Base-by-base conservation (phyloP, 176 grass and related monocot genomes). In the Triticum monococcum region DNA sequence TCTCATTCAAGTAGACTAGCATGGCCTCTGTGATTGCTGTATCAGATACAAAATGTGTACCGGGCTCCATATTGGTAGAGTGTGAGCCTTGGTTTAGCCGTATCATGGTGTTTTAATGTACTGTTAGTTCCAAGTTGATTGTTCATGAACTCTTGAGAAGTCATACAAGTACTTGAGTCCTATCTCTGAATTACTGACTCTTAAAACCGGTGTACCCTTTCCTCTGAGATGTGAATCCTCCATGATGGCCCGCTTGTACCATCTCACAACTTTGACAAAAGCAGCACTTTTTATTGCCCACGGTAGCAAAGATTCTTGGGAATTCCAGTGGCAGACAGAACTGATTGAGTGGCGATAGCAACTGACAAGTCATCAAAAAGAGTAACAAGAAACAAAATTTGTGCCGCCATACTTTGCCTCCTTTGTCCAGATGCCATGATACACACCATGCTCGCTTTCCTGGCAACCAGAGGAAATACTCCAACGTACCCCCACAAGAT, bases 1-100 rank as follows among this genome's bases (percentile, higher is more conserved):
- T 99, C 12, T 82, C 79, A 9, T 92, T 82, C 86, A 94, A 92
- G 59, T 94, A 94, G 76, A 85, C 56, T 52, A 79, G 68, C 18
- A 33, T 22, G 10, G 18, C 37, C 9, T 24, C 30, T 77, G 62
- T 26, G 50, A 37, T 69, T 62, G n/a, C 56, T 61, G 50, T 56
- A 75, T 52, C 59, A 81, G 54, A 40, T 67, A 46, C 24, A 85
- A 38, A 38, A 12, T 24, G 31, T 91, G 81, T 88, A 43, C 12
- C 38, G 16, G 6, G 10, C 17, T 70, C 17, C 48, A 81, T 77
- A 63, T 18, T 81, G 62, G 30, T 81, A 26, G 30, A 88, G 37
- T 50, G 62, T 23, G 59, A 61, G 33, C 12, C 20, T 60, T 79
- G 18, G 63, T 71, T 72, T 63, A 63, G 20, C 26, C 31, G 60